Evolutionary conservation across 805 yeast genomes (phyloP).

Genomic region (Alloascoidea hylecoeti): DNA sequence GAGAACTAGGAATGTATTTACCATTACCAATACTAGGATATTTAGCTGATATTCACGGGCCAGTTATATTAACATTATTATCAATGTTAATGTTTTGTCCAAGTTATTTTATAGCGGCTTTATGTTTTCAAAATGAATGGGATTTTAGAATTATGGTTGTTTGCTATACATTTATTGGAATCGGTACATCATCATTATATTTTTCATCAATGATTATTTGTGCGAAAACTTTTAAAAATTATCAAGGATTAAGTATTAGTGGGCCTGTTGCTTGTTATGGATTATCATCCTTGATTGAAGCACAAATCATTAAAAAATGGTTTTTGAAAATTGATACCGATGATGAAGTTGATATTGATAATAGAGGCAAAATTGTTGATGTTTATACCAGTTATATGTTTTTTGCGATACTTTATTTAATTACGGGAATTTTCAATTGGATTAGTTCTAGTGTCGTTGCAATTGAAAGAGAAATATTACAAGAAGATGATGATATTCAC

Average conservation of each 20-base stretch:
- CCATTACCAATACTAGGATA: constrained; percentile 75
- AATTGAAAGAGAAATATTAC: constrained; percentile 22
- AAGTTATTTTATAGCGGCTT: constrained; percentile 42
- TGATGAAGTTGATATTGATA: constrained; percentile 7
- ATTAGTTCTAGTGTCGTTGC: constrained; percentile 51
- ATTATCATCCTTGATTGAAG: constrained; percentile 58
- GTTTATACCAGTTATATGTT: constrained; percentile 36
- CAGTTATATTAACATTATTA: constrained; percentile 51
- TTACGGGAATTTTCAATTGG: constrained; percentile 47
- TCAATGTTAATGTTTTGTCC: constrained; percentile 52
- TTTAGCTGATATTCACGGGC: constrained; percentile 76
- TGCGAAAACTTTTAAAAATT: constrained; percentile 30
- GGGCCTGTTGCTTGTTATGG: constrained; percentile 87
- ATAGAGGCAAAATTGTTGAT: constrained; percentile 21
- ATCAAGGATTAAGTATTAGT: constrained; percentile 71
- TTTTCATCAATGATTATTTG: constrained; percentile 15
- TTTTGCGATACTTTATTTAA: constrained; percentile 36
- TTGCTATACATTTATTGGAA: constrained; percentile 19
- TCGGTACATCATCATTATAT: constrained; percentile 22
- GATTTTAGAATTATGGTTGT: constrained; percentile 11
- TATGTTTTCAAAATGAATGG: constrained; percentile 7
- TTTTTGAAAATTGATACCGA: constrained; percentile 13
- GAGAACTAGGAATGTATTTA: constrained; percentile 72
- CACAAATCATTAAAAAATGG: constrained; percentile 37
- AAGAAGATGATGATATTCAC: constrained; percentile 3